Evolutionary conservation across 1,284 basidiomycete species (phyloP), one percentile per base, ranked within the genome.

Genomic region (Ustilago curta): DNA sequence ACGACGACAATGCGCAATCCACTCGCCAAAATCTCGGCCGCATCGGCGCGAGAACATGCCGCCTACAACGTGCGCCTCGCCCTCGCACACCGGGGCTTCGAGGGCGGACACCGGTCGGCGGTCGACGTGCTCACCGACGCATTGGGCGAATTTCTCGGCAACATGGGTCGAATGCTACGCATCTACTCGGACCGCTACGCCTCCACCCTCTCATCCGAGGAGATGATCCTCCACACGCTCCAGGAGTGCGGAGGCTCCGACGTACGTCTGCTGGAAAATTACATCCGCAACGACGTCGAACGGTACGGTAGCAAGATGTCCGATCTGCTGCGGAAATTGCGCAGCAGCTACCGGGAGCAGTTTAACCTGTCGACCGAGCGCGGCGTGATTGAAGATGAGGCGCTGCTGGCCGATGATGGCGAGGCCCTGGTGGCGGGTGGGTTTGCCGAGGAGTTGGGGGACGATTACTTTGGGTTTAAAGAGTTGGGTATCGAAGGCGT

Each of bases 401-500:
- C 90, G 27, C 87, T 96, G 58, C 94, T 96, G 83, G 92, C 92
- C 42, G 91, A 91, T 54, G 91, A 94, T 70, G 91, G 91, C 16
- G 90, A 87, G 58, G 91, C 80, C 90, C 89, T 80, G 87, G 91
- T 80, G 88, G 92, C 78, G 91, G 94, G 95, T 58, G 91, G 92
- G 74, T 95, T 95, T 84, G 91, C 93, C 0, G 92, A 93, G 58
- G 89, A 91, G 23, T 88, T 96, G 18, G 95, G 94, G 39, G 95
- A 97, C 79, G 95, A 98, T 85, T 97, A 95, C 86, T 90, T 98
- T 35, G 95, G 95, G 19, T 88, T 97, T 31, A 89, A 90, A 58
- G 94, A 93, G 82, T 86, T 95, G 44, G 95, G 95, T 21, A 93
- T 98, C 61, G 94, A 94, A 59, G 93, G 93, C n/a, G 86, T 95